phyloP scores from a whole-genome alignment of 106 monocot species.

The Apostasia shenzhenica region DNA sequence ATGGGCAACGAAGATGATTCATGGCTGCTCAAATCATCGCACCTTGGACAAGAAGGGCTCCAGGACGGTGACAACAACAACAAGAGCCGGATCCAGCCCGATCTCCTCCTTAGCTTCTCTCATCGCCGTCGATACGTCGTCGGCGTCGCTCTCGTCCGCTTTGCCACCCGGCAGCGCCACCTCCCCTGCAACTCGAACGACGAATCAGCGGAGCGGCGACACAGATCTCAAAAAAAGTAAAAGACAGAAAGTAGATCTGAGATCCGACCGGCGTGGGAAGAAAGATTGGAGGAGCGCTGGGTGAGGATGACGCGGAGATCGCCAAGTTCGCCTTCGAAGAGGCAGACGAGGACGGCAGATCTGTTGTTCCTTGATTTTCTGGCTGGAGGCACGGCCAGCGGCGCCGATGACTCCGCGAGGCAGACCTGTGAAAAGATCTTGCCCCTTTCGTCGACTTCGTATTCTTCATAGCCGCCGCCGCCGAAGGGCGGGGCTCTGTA shows the following conservation, averaged over 20 bases:
- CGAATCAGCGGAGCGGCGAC: not conserved
- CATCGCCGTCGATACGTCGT: conserved; percentile 31
- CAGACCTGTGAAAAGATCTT: not conserved
- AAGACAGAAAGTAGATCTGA: not conserved
- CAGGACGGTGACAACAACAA: conserved; percentile 46
- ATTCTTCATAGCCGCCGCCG: not conserved
- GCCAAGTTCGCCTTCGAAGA: conserved; percentile 47
- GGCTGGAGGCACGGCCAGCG: not conserved
- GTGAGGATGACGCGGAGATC: conserved; percentile 64
- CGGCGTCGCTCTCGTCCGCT: conserved; percentile 34
- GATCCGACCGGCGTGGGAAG: conserved; percentile 48
- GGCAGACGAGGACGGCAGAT: conserved; percentile 69
- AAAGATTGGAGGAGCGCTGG: conserved; percentile 60
- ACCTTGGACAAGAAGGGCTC: conserved; percentile 71
- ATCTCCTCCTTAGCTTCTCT: conserved; percentile 49
- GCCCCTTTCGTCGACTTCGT: conserved; percentile 4
- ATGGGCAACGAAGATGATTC: not conserved
- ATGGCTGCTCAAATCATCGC: not conserved
- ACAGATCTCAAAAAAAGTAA: not conserved
- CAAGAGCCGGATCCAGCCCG: conserved; percentile 37
- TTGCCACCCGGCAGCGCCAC: conserved; percentile 54
- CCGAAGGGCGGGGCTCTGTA: not conserved
- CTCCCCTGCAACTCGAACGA: conserved; percentile 30
- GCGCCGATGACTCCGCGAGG: conserved; percentile 1
- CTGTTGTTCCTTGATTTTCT: conserved; percentile 1